Percentiles rank a stretch among this genome's conserved stretches.
These are phyloP conservation scores for Monosporozyma unispora DNA, from an alignment of 805 yeast genomes.

Conservation along the genomic window DNA sequence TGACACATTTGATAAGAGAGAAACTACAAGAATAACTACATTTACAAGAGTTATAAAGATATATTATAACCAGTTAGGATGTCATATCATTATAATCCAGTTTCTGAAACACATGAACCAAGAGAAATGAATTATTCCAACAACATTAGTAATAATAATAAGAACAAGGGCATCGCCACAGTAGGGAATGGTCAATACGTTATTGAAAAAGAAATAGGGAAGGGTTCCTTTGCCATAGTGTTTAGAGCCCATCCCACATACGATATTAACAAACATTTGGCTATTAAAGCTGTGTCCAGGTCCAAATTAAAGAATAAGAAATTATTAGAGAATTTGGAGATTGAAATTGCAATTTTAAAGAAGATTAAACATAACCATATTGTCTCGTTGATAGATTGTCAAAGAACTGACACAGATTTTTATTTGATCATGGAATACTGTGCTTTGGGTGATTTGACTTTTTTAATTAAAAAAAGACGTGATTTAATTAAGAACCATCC, in stretches of 20 bases:
- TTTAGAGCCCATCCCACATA: conserved; percentile 61
- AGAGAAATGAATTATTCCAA: neutral
- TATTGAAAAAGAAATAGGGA: conserved; percentile 62
- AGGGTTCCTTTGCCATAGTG: conserved; percentile 93
- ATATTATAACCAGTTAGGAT: neutral
- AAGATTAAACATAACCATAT: conserved; percentile 88
- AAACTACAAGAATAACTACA: neutral
- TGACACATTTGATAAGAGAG: neutral
- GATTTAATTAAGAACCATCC: conserved; percentile 72
- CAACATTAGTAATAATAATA: neutral
- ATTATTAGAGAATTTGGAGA: conserved; percentile 80
- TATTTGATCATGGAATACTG: conserved; percentile 95
- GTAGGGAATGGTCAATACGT: conserved; percentile 18
- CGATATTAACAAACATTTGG: conserved; percentile 45
- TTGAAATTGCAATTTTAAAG: conserved; percentile 83
- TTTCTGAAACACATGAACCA: neutral
- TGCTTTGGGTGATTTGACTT: conserved; percentile 86
- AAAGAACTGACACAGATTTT: conserved; percentile 67
- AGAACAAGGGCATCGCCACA: conserved; percentile 4
- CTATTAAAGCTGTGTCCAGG: conserved; percentile 80
- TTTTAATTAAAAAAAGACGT: conserved; percentile 68
- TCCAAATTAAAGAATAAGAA: conserved; percentile 78
- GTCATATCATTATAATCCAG: neutral
- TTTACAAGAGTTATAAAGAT: neutral
- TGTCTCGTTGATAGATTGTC: conserved; percentile 76